Evolutionary conservation across 805 yeast species (phyloP).

Genomic region (Pichia thaimueangensis): DNA sequence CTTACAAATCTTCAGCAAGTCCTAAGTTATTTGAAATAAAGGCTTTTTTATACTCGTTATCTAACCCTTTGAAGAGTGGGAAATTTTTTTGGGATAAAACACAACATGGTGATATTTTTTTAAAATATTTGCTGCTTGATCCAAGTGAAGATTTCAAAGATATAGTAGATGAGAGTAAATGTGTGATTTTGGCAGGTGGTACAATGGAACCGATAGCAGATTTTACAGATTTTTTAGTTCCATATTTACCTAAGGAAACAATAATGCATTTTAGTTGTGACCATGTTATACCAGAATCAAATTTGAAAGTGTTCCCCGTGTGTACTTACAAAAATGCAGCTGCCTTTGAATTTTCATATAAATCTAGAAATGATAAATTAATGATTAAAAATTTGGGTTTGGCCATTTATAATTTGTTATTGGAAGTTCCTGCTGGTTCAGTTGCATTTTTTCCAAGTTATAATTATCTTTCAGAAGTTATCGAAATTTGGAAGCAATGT

Average conservation of each 20-base stretch:
- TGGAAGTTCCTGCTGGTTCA: slow-evolving; percentile 60
- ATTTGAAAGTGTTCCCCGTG: slow-evolving; percentile 57
- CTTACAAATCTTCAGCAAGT: slow-evolving; percentile 18
- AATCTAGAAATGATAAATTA: slow-evolving; percentile 41
- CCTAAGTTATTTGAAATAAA: slow-evolving; percentile 64
- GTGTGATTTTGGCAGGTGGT: slow-evolving; percentile 86
- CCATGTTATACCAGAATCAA: slow-evolving; percentile 71
- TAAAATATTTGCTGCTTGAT: slow-evolving; percentile 72
- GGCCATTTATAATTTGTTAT: slow-evolving; percentile 36
- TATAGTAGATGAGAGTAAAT: slow-evolving; percentile 55
- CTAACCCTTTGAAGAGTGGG: slow-evolving; percentile 78
- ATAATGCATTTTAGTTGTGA: slow-evolving; percentile 64
- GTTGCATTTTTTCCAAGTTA: slow-evolving; percentile 87
- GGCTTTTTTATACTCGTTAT: slow-evolving; percentile 54
- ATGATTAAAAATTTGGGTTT: slow-evolving; percentile 49
- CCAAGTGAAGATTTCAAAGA: slow-evolving; percentile 67
- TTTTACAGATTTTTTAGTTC: slow-evolving; percentile 58
- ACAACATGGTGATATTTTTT: slow-evolving; percentile 26
- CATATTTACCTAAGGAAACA: slow-evolving; percentile 37
- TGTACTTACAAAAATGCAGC: slow-evolving; percentile 15
- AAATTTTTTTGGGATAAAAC: slow-evolving; percentile 54
- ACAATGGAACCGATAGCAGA: slow-evolving; percentile 90
- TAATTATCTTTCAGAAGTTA: slow-evolving; percentile 51
- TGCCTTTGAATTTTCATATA: slow-evolving; percentile 62
- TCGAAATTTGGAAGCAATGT: slow-evolving; percentile 44